Evolutionary conservation across 768 basidiomycete species (phyloP).

Genomic region (Clitopilus hobsonii): DNA sequence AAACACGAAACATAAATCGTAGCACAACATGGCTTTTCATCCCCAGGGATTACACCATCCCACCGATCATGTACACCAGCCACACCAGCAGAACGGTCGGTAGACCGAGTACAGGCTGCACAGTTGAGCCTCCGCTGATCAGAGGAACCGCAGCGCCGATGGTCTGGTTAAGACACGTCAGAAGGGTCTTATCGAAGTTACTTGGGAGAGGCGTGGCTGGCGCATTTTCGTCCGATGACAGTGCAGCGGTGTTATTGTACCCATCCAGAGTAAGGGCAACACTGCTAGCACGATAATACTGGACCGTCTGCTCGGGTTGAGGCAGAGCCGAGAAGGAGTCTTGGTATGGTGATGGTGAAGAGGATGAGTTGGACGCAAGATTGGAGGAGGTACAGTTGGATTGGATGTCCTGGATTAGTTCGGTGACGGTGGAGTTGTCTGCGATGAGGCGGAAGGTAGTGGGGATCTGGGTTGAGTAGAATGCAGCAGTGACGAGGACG

Average conservation of each 20-base stretch:
- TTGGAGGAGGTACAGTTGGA: constrained; percentile 28
- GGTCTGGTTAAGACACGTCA: constrained; percentile 59
- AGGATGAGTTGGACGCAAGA: constrained; percentile 13
- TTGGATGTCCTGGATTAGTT: constrained; percentile 30
- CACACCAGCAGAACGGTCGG: background rate
- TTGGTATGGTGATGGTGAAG: constrained; percentile 21
- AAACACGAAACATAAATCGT: too few species aligned
- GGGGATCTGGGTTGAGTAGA: constrained; percentile 28
- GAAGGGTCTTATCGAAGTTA: constrained; percentile 41
- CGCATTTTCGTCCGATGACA: constrained; percentile 32
- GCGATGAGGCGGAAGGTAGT: constrained; percentile 39
- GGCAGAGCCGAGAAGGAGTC: constrained; percentile 25
- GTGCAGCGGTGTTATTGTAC: constrained; percentile 57
- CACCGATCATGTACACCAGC: background rate
- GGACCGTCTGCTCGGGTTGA: constrained; percentile 51
- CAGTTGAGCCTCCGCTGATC: constrained; percentile 37
- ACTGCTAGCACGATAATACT: constrained; percentile 67
- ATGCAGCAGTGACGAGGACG: constrained; percentile 28
- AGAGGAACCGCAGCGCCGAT: constrained; percentile 58
- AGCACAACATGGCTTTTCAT: too few species aligned
- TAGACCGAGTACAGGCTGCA: too few species aligned
- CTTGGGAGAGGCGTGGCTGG: constrained; percentile 48
- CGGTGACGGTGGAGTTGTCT: constrained; percentile 39
- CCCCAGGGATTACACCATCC: too few species aligned
- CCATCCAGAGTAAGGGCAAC: constrained; percentile 58